Conservation (phyloP, 768 basidiomycete species). For the Dioszegia hungarica region DNA sequence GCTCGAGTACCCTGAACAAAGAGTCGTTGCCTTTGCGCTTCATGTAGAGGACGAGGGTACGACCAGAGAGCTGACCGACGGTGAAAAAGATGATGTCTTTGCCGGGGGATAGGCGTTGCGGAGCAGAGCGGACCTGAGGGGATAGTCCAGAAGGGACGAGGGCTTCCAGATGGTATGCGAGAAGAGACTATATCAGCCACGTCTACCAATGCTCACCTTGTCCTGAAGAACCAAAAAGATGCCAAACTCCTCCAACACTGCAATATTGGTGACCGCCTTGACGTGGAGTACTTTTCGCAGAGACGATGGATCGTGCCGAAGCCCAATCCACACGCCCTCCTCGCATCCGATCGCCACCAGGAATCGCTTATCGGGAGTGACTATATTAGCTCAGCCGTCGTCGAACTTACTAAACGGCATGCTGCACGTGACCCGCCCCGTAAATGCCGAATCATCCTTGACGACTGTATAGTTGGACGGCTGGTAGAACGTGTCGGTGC, state of each 20-base stretch:
- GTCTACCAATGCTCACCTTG: slow-evolving; percentile 55
- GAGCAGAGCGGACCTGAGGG: slow-evolving; percentile 60
- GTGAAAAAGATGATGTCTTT: slow-evolving; percentile 95
- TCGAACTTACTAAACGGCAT: slow-evolving; percentile 69
- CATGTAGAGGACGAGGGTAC: slow-evolving; percentile 91
- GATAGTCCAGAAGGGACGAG: slow-evolving; percentile 81
- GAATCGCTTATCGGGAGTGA: slow-evolving; percentile 73
- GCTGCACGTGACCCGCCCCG: slow-evolving; percentile 73
- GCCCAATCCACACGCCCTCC: slow-evolving; percentile 93
- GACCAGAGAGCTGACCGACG: slow-evolving; percentile 76
- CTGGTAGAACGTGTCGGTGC: slow-evolving; percentile 78
- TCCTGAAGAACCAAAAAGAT: slow-evolving; percentile 94
- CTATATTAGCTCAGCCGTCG: slow-evolving; percentile 50
- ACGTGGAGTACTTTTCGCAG: slow-evolving; percentile 90
- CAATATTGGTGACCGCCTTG: slow-evolving; percentile 89
- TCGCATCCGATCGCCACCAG: slow-evolving; percentile 91
- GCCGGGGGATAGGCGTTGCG: slow-evolving; percentile 82
- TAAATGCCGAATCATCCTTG: slow-evolving; percentile 61
- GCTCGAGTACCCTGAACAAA: slow-evolving; percentile 95
- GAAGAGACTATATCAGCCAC: slow-evolving; percentile 58
- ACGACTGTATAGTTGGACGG: slow-evolving; percentile 56
- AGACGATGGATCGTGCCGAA: slow-evolving; percentile 79
- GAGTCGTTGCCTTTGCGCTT: slow-evolving; percentile 91
- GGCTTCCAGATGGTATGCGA: slow-evolving; percentile 94
- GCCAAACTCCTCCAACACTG: slow-evolving; percentile 92